Percentiles rank a stretch among this genome's conserved stretches.
Conservation (phyloP, 2,329 filamentous ascomycete genomes). For the Botrytis elliptica region DNA sequence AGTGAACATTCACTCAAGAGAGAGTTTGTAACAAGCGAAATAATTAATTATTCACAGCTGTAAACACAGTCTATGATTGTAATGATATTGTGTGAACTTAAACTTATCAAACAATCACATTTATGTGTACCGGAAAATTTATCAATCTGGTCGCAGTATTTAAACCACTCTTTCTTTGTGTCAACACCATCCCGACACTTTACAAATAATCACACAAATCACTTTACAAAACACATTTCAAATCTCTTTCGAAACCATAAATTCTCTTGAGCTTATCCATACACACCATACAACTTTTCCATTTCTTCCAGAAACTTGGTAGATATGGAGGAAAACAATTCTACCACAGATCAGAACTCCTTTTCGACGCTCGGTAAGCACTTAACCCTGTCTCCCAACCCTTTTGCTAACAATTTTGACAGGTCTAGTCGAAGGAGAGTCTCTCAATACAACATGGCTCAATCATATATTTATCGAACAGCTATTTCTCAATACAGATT, state of each 20-base stretch:
- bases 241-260: too few relatives aligned
- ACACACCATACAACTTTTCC: neutral
- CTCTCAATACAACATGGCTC: neutral
- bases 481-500: neutral
- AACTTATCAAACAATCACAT: neutral
- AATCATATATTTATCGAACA: neutral
- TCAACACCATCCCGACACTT: neutral
- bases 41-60: neutral
- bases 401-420: neutral
- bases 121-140: neutral
- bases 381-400: neutral
- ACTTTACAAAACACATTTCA: neutral
- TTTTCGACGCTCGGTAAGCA: conserved; percentile 4
- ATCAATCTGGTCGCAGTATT: neutral
- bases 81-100: neutral
- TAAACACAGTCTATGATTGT: neutral
- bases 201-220: neutral
- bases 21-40: neutral
- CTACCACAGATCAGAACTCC: neutral
- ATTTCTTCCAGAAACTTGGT: neutral
- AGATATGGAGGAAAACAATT: neutral
- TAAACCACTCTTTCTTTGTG: neutral
- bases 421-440: neutral
- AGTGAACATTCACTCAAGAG: neutral
- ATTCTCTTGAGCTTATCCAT: neutral